Evolutionary conservation across 768 basidiomycete genomes (phyloP), one percentile per base, ranked within the genome.

Genomic region (Gymnopilus junonius): DNA sequence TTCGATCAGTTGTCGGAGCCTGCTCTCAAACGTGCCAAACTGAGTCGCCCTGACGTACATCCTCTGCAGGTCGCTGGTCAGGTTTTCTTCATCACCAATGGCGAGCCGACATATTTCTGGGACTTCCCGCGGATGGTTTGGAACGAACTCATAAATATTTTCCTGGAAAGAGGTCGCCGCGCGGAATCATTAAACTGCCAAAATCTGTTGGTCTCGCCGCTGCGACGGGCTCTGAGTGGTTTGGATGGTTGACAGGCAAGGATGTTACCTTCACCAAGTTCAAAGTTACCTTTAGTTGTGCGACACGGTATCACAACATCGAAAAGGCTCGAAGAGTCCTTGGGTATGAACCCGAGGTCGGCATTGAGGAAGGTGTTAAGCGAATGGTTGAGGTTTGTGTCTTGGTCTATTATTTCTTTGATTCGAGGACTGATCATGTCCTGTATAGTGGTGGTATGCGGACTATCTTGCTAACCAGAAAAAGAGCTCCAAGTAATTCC

Each of bases 41-140:
- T 85, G 17, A 66, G 70, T 25, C 67, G 77, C 50, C 78, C 81
- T 40, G 78, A 83, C 6, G 74, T 74, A 0, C 83, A 84, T 55
- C 87, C 89, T 8, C 81, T 95, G 8, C 84, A 89, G 67, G 93
- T 98, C 57, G 95, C 94, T 4, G 97, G 97, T 0, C 93, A 98
- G 74, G 93, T 79, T 3, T 99, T 95, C 81, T 97, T 95, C 83
- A 93, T 99, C 77, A 96, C 95, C 60, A 99, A 99, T 71, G 95
- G 95, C 65, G 96, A 99, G 73, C 97, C 96, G 2, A 83, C 89
- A 59, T 93, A 94, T 76, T 98, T 98, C 80, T 99, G 97, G 97
- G 95, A 97, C 77, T 89, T 97, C 71, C 83, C 89, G 31, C 85
- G 94, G 6, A 76, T 84, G 2, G 77, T 97, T n/a, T 99, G 94